Conservation (phyloP, 2,329 filamentous ascomycete species). For the Pseudogymnoascus sp. region DNA sequence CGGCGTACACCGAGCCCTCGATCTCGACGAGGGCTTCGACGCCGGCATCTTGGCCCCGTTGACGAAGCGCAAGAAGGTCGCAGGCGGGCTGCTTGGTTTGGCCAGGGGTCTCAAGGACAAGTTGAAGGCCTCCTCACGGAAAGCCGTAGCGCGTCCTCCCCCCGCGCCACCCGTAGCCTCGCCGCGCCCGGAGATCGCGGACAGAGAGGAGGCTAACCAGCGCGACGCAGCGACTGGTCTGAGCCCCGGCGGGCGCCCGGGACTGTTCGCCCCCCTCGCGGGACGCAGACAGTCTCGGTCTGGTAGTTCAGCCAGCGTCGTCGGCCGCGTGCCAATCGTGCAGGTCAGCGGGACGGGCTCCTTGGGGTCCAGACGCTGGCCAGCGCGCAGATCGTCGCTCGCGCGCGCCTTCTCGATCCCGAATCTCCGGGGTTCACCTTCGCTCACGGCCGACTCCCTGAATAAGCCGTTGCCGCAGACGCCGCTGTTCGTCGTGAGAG, state of each 20-base stretch:
- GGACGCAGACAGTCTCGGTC: neutral
- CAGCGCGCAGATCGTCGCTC: neutral
- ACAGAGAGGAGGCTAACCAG: neutral
- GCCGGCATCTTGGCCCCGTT: neutral
- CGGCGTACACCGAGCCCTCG: neutral
- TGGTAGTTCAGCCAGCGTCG: neutral
- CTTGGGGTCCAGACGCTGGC: neutral
- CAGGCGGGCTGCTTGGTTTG: neutral
- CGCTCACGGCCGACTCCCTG: neutral
- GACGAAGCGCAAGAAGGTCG: neutral
- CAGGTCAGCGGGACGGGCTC: neutral
- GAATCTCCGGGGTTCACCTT: neutral
- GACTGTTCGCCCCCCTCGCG: neutral
- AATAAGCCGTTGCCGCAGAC: neutral
- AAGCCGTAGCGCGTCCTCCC: neutral
- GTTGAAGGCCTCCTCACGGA: neutral
- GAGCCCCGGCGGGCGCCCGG: neutral
- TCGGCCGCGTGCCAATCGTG: neutral
- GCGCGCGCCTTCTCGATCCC: neutral
- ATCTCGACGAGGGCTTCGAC: slow-evolving; percentile 5
- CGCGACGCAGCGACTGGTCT: neutral
- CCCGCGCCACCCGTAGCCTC: neutral
- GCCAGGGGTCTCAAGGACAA: neutral
- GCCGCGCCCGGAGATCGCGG: neutral
- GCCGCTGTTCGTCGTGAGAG: neutral